Base-by-base conservation (phyloP, 768 basidiomycete genomes). In the Leucosporidium scottii region DNA sequence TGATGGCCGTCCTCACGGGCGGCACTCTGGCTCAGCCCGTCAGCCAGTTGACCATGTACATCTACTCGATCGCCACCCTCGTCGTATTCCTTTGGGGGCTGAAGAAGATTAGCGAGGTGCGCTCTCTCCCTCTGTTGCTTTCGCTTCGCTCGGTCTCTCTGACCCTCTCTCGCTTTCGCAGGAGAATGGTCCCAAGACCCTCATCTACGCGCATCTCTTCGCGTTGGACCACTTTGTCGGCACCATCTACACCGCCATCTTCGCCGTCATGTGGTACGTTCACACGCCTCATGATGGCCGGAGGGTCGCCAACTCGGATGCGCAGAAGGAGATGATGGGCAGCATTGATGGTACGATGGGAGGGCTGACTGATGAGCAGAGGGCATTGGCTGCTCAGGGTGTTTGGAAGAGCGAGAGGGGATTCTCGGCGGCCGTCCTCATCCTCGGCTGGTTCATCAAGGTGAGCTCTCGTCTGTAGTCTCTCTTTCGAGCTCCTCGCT, bases 391-490 rank as follows among this genome's bases (percentile, higher is more conserved):
- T 27, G 94, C 93, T 3, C 83, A 85, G 78, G 81, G 81, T 17
- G 86, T 98, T 31, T 98, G 96, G 96, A 84, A 87, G 70, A 82
- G 87, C 62, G 96, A 99, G 81, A 91, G 91, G 76, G 87, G 87
- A 4, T 84, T 84, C 17, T 92, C 93, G 0, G 84, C 85, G 0
- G 79, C 83, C 10, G 85, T 94, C 59, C 85, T 99, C 66, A 78
- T 90, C 21, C 62, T 87, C 4, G 90, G 92, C 20, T 99, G 93
- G 93, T 69, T 91, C 30, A 80, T 84, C 76, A 97, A 97, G 85
- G 93, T 93, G 68, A 70, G 85, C 27, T 21, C 21, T 28, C 31
- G 12, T 47, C 31, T 30, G 20, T 34, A 34, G 34, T 17, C 25
- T 18, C 44, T 25, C 2, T n/a, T 59, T 61, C 23, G 25, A 1